Conservation (phyloP, 2,329 filamentous ascomycete species). For the Epichloe hybrida region DNA sequence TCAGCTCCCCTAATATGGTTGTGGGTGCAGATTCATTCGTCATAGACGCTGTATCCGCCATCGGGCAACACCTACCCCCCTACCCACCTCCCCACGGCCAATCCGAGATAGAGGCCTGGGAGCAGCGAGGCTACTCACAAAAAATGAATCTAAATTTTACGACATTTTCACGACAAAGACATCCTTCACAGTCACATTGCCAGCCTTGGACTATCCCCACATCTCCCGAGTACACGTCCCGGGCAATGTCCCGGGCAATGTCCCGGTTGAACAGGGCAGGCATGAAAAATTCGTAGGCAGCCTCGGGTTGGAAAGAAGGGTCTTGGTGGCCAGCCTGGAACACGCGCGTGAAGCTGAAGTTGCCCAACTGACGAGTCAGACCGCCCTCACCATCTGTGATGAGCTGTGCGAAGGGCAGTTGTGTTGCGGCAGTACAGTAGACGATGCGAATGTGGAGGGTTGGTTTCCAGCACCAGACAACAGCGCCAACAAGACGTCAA, state of each 20-base stretch:
- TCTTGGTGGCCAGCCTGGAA: constrained; percentile 53
- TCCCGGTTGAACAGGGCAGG: constrained; percentile 41
- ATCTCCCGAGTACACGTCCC: constrained; percentile 42
- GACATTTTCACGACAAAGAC: constrained; percentile 14
- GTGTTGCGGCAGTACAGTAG: too few species aligned
- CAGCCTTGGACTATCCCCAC: constrained; percentile 29
- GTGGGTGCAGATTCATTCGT: too few species aligned
- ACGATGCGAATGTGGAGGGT: not conserved
- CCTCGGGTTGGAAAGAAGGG: constrained; percentile 44
- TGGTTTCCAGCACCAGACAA: not conserved
- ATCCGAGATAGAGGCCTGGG: too few species aligned
- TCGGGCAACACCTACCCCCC: too few species aligned
- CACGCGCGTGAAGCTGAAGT: constrained; percentile 52
- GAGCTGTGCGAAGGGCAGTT: too few species aligned
- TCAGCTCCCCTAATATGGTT: too few species aligned
- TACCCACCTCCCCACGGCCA: too few species aligned
- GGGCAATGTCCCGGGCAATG: too few species aligned
- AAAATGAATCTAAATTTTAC: too few species aligned
- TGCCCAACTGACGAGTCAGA: constrained; percentile 57
- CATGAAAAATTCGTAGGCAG: constrained; percentile 43
- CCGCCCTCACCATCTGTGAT: constrained; percentile 38
- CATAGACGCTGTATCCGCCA: too few species aligned
- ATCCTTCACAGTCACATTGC: constrained; percentile 12
- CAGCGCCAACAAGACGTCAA: not conserved
- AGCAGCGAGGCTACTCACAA: too few species aligned